Percentiles rank a stretch among this genome's conserved stretches.
Evolutionary conservation across 2,329 filamentous ascomycete genomes (phyloP).

Genomic region (Emergomyces pasteurianus): DNA sequence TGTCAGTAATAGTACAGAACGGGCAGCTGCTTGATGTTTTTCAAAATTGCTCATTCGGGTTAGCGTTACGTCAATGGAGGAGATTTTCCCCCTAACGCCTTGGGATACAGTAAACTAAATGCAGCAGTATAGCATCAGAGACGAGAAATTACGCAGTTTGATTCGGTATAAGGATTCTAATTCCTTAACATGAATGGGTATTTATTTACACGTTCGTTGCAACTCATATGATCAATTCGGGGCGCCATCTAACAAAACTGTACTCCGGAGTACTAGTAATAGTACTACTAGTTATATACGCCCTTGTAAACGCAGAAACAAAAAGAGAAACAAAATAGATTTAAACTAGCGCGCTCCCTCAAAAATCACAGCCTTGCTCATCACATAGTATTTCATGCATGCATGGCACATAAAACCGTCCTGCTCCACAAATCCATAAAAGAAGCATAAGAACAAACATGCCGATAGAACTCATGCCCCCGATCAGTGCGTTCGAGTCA

Average conservation of each 20-base stretch:
- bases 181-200: not conserved
- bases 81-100: not conserved
- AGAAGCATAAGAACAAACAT: not conserved
- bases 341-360: not conserved
- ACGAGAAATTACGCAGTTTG: not conserved
- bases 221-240: not conserved
- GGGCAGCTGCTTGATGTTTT: not conserved
- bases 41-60: not conserved
- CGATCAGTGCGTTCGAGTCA: not conserved
- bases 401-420: not conserved
- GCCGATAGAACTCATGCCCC: not conserved
- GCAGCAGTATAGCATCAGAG: not conserved
- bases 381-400: slow-evolving; percentile 1
- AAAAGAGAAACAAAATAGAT: not conserved
- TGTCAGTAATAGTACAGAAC: no score
- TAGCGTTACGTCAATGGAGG: not conserved
- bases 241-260: not conserved
- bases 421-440: not conserved
- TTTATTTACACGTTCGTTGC: not conserved
- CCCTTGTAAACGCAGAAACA: not conserved
- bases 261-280: no score
- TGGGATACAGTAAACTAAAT: no score
- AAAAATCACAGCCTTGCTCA: not conserved
- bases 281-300: no score
- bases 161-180: not conserved